Conservation (phyloP, 1,139 yeast genomes). For the Arxiozyma heterogenica region DNA sequence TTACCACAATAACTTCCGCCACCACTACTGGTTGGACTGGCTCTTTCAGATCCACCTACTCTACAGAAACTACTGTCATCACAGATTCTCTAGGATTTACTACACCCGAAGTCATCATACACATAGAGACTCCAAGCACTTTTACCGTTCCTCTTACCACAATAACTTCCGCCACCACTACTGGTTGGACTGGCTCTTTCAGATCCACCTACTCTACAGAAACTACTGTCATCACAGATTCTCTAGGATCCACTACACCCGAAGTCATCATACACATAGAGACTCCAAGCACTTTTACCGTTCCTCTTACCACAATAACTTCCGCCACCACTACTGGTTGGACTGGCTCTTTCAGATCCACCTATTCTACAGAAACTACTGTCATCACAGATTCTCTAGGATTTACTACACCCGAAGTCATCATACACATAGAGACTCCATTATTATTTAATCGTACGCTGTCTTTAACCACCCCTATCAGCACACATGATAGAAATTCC, state of each 20-base stretch:
- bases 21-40: conserved; percentile 14
- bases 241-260: conserved; percentile 10
- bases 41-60: conserved; percentile 14
- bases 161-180: conserved; percentile 10
- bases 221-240: conserved; percentile 7
- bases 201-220: conserved; percentile 14
- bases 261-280: conserved; percentile 11
- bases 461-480: neutral
- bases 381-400: conserved; percentile 8
- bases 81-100: conserved; percentile 9
- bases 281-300: conserved; percentile 8
- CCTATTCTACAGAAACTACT: conserved; percentile 13
- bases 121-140: conserved; percentile 12
- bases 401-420: conserved; percentile 9
- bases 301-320: neutral
- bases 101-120: conserved; percentile 10
- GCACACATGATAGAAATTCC: neutral
- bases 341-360: conserved; percentile 12
- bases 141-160: neutral
- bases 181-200: conserved; percentile 12
- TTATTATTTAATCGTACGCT: neutral
- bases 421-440: conserved; percentile 10
- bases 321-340: conserved; percentile 13
- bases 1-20: conserved; percentile 4
- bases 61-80: conserved; percentile 9